Conservation (phyloP, 768 basidiomycete genomes). For the Auriscalpium microsporum region DNA sequence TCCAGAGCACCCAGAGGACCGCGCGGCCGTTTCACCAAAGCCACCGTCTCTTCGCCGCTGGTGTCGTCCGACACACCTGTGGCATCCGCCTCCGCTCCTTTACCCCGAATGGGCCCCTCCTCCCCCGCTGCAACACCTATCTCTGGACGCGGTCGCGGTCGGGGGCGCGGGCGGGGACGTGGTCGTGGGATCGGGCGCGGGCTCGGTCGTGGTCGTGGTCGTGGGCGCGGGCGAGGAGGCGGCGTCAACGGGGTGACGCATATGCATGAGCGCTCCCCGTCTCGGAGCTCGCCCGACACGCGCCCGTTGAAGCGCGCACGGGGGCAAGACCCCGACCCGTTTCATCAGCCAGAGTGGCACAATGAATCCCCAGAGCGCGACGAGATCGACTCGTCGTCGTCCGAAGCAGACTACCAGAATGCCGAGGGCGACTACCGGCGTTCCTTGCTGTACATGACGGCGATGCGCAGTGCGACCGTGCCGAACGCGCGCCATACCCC, state of each 20-base stretch:
- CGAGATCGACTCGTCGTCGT: conserved; percentile 6
- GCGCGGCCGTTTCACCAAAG: not conserved
- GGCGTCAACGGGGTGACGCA: not conserved
- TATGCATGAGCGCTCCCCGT: not conserved
- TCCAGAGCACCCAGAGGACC: not conserved
- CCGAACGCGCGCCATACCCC: conserved; percentile 40
- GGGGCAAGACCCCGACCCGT: not conserved
- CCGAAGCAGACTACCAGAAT: conserved; percentile 2
- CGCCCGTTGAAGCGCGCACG: not conserved
- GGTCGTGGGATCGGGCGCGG: not conserved
- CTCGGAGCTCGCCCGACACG: not conserved
- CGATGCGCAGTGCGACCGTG: conserved; percentile 37
- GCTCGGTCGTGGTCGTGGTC: not conserved
- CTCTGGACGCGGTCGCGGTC: not conserved
- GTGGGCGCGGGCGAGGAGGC: not conserved
- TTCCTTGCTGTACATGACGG: conserved; percentile 40
- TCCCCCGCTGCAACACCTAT: not conserved
- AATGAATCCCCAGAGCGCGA: not conserved
- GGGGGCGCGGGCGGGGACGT: not conserved
- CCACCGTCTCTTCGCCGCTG: not conserved
- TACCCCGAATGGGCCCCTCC: not conserved
- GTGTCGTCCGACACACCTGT: not conserved
- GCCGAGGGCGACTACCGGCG: not conserved
- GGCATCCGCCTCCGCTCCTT: not conserved
- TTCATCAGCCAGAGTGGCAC: not conserved